Percentiles rank a stretch among this genome's conserved stretches.
Conservation (phyloP, 306 rosid genomes). For the Aeschynomene evenia region DNA sequence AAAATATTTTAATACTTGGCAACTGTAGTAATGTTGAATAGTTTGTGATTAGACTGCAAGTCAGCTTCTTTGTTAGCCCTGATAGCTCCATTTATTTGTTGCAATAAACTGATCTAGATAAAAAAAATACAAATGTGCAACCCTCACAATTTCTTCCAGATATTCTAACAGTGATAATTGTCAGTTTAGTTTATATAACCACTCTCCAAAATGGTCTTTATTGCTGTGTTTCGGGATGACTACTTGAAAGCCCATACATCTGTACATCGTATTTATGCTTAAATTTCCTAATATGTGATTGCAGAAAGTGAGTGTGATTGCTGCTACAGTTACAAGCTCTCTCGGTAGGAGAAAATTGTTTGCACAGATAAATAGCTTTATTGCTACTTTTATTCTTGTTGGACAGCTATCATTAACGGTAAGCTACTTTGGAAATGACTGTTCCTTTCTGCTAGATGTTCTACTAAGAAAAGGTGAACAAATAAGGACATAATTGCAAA, state of each 20-base stretch:
- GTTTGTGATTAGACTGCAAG: not conserved
- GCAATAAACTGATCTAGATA: not conserved
- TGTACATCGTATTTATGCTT: constrained; percentile 18
- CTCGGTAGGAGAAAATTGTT: constrained; percentile 78
- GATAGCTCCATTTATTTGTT: constrained; percentile 12
- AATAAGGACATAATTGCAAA: too few species aligned
- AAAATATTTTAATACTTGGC: not conserved
- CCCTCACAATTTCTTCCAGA: not conserved
- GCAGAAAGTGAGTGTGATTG: constrained; percentile 88
- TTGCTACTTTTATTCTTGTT: constrained; percentile 83
- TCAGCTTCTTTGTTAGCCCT: constrained; percentile 10
- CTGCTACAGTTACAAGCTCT: constrained; percentile 75
- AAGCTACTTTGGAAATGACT: constrained; percentile 30
- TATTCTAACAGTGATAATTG: not conserved
- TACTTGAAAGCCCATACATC: not conserved
- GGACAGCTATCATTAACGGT: constrained; percentile 91
- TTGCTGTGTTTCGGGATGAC: constrained; percentile 12
- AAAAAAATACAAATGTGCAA: constrained; percentile 1
- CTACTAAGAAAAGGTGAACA: not conserved
- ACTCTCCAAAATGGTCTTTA: not conserved
- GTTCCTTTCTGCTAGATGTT: not conserved
- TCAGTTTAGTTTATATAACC: not conserved
- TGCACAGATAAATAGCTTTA: constrained; percentile 85
- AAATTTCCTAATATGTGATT: constrained; percentile 30
- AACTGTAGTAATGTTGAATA: not conserved